phyloP scores from a whole-genome alignment of 495 filamentous ascomycete species.

The Tuber indicum region DNA sequence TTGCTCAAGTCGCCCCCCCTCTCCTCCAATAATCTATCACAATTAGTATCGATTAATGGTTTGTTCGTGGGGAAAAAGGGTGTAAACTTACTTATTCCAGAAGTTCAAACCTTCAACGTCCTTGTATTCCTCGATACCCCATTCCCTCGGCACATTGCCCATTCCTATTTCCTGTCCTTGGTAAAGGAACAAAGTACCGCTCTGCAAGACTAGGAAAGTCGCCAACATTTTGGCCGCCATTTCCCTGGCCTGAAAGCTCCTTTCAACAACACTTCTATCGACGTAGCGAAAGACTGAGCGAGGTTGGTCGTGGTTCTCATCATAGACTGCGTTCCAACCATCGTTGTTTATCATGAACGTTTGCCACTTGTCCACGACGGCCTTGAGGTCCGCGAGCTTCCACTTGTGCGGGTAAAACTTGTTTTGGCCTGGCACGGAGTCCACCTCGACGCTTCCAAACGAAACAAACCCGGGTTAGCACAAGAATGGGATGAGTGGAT shows the following conservation, averaged over 20 bases:
- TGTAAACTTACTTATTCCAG: conserved; percentile 48
- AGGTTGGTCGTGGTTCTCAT: conserved; percentile 68
- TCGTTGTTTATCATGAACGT: conserved; percentile 61
- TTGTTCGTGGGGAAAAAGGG: background rate
- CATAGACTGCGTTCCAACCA: conserved; percentile 66
- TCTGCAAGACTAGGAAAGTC: conserved; percentile 53
- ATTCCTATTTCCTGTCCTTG: conserved; percentile 75
- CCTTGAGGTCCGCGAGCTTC: conserved; percentile 54
- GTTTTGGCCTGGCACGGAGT: conserved; percentile 38
- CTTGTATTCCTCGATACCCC: conserved; percentile 63
- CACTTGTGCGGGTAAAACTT: conserved; percentile 51
- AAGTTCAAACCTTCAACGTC: conserved; percentile 66
- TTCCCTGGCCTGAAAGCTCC: conserved; percentile 47
- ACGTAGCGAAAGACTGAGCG: conserved; percentile 58
- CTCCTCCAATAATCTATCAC: conserved; percentile 43
- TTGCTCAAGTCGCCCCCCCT: conserved; percentile 35
- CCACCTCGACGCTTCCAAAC: conserved; percentile 12
- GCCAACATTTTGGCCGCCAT: conserved; percentile 59
- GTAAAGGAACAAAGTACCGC: conserved; percentile 66
- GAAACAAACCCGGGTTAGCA: background rate
- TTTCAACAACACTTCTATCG: conserved; percentile 43
- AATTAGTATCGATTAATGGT: conserved; percentile 16
- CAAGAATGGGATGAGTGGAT: background rate
- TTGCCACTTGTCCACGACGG: conserved; percentile 59
- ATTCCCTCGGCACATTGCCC: conserved; percentile 59